Conservation (phyloP, 2,329 filamentous ascomycete species). For the Scytalidium sp. region DNA sequence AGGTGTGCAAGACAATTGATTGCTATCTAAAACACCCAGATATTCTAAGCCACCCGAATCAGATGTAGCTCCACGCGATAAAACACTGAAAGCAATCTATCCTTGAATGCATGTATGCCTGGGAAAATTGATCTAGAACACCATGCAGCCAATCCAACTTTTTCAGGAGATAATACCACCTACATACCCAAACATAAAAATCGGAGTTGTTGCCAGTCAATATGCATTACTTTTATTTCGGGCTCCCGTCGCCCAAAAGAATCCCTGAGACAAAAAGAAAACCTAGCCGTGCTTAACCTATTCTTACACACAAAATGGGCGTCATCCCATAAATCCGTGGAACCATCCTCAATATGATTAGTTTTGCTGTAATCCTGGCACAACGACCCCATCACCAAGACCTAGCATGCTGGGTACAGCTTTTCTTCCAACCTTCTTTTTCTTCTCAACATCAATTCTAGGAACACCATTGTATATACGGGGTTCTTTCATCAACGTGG, state of each 20-base stretch:
- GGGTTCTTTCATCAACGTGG: conserved; percentile 86
- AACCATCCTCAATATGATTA: no score
- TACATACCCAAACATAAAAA: neutral
- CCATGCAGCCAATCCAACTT: neutral
- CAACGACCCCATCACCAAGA: conserved; percentile 1
- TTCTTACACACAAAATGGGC: neutral
- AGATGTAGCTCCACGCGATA: neutral
- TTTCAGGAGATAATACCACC: neutral
- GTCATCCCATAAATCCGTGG: no score
- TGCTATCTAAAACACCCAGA: neutral
- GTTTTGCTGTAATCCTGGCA: no score
- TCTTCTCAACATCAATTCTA: conserved; percentile 37
- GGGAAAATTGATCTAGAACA: neutral
- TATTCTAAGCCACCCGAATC: neutral
- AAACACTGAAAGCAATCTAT: neutral
- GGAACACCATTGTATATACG: conserved; percentile 88
- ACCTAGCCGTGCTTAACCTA: neutral
- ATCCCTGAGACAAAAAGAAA: neutral
- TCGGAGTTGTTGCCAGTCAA: neutral
- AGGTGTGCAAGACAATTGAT: neutral
- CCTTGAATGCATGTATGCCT: neutral
- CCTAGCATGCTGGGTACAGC: conserved; percentile 31
- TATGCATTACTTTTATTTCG: neutral
- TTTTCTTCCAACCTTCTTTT: conserved; percentile 29
- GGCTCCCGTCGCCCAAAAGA: neutral